Evolutionary conservation across 805 yeast species (phyloP).

Genomic region (Wickerhamiella brachini): DNA sequence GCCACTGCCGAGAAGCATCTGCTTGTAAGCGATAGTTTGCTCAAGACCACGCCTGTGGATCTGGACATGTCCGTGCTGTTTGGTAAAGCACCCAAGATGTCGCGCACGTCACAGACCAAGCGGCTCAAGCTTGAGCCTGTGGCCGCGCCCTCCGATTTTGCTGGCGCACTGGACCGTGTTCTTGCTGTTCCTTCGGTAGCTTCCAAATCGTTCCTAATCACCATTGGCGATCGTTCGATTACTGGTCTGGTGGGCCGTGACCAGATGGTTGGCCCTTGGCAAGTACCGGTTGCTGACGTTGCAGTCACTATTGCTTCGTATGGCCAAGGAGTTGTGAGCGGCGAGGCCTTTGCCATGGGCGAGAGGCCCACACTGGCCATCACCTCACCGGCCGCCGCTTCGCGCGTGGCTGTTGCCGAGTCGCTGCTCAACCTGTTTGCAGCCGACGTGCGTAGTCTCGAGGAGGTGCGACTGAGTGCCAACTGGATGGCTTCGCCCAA

Average conservation of each 20-base stretch:
- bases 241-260: conserved; percentile 95
- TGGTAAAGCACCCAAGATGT: conserved; percentile 95
- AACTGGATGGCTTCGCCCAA: conserved; percentile 99
- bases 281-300: conserved; percentile 95
- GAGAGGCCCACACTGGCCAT: conserved; percentile 87
- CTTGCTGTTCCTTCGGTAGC: conserved; percentile 87
- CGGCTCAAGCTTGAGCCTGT: conserved; percentile 33
- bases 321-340: conserved; percentile 67
- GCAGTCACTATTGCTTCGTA: conserved; percentile 89
- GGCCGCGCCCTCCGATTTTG: conserved; percentile 22
- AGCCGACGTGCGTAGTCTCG: conserved; percentile 67
- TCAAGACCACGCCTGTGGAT: conserved; percentile 67
- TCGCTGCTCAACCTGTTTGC: conserved; percentile 78
- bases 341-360: conserved; percentile 97
- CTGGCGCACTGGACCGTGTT: conserved; percentile 68
- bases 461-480: conserved; percentile 76
- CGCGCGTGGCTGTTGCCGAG: conserved; percentile 93
- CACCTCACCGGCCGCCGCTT: conserved; percentile 79
- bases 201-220: conserved; percentile 82
- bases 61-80: conserved; percentile 88
- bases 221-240: conserved; percentile 97
- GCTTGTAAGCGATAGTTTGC: conserved; percentile 61
- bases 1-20: conserved; percentile 82
- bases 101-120: conserved; percentile 55
- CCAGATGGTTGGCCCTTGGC: conserved; percentile 99